These are phyloP conservation scores for Pleurostoma richardsiae DNA, from an alignment of 2,329 filamentous ascomycete genomes.

Conservation along the genomic window DNA sequence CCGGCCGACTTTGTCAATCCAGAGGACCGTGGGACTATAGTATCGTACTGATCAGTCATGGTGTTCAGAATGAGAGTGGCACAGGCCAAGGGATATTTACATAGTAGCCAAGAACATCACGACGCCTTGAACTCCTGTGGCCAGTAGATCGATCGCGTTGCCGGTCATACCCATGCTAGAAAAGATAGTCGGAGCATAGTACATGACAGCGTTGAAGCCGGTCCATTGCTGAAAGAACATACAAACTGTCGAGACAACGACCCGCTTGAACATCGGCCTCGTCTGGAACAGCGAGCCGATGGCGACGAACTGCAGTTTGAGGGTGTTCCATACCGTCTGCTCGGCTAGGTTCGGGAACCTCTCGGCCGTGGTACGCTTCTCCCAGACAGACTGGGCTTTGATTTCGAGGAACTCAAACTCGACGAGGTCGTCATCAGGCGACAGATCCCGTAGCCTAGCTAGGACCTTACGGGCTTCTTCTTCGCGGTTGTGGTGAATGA, in stretches of 20 bases:
- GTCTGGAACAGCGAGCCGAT: slow-evolving; percentile 56
- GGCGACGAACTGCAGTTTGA: slow-evolving; percentile 60
- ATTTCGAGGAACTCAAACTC: slow-evolving; percentile 1
- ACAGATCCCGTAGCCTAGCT: no score
- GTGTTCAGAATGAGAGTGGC: no score
- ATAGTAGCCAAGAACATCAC: slow-evolving; percentile 30
- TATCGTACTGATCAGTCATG: no score
- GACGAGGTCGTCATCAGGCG: background rate
- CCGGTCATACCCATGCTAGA: slow-evolving; percentile 51
- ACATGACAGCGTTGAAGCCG: slow-evolving; percentile 16
- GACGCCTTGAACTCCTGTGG: slow-evolving; percentile 55
- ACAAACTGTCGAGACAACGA: slow-evolving; percentile 45
- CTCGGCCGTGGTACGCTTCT: slow-evolving; percentile 60
- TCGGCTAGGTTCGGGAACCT: slow-evolving; percentile 58
- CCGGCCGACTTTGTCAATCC: slow-evolving; percentile 3
- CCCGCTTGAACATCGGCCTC: slow-evolving; percentile 56
- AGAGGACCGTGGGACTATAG: slow-evolving; percentile 6
- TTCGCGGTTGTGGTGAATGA: no score
- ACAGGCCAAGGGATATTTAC: slow-evolving; percentile 13
- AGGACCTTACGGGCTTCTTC: no score
- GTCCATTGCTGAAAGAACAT: slow-evolving; percentile 4
- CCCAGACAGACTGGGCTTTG: slow-evolving; percentile 58
- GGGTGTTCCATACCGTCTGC: slow-evolving; percentile 48
- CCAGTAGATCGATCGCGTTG: slow-evolving; percentile 47
- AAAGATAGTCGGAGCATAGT: slow-evolving; percentile 37